These are phyloP conservation scores for Artemisia argyi DNA, from an alignment of 129 eudicot species.

Conservation along the genomic window DNA sequence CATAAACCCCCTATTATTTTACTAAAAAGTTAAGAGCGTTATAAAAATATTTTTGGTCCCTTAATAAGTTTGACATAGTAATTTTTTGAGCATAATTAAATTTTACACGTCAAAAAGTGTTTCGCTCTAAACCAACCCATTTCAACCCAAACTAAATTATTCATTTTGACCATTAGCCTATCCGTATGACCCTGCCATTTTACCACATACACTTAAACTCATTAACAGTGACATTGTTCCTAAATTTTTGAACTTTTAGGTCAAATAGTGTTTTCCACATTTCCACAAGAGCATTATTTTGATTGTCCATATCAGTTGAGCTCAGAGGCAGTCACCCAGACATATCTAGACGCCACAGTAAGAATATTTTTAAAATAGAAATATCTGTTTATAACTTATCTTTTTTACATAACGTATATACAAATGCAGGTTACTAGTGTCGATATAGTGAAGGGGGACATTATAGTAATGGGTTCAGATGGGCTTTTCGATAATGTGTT, in stretches of 20 bases:
- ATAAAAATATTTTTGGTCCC: too few relatives aligned
- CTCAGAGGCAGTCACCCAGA: conserved; percentile 77
- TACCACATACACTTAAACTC: too few relatives aligned
- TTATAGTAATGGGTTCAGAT: conserved; percentile 86
- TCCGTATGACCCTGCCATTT: too few relatives aligned
- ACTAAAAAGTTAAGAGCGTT: too few relatives aligned
- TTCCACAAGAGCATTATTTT: conserved; percentile 90
- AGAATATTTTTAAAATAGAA: not conserved
- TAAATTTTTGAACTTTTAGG: conserved; percentile 46
- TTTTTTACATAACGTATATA: conserved; percentile 7
- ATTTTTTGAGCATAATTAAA: too few relatives aligned
- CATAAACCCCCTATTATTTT: too few relatives aligned
- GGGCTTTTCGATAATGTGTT: conserved; percentile 91
- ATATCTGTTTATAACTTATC: not conserved
- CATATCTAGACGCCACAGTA: conserved; percentile 89
- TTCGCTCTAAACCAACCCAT: too few relatives aligned
- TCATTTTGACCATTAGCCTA: too few relatives aligned
- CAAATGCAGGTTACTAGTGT: conserved; percentile 65
- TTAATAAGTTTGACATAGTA: too few relatives aligned
- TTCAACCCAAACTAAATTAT: too few relatives aligned
- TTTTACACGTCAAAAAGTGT: too few relatives aligned
- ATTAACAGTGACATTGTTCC: not conserved
- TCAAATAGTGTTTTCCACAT: conserved; percentile 64
- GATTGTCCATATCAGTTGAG: conserved; percentile 98
- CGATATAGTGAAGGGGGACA: conserved; percentile 68